A percentile compares a stretch with the other conserved stretches of the same genome.
phyloP scores from a whole-genome alignment of 1,284 basidiomycete genomes.

The Vanrija sp. region DNA sequence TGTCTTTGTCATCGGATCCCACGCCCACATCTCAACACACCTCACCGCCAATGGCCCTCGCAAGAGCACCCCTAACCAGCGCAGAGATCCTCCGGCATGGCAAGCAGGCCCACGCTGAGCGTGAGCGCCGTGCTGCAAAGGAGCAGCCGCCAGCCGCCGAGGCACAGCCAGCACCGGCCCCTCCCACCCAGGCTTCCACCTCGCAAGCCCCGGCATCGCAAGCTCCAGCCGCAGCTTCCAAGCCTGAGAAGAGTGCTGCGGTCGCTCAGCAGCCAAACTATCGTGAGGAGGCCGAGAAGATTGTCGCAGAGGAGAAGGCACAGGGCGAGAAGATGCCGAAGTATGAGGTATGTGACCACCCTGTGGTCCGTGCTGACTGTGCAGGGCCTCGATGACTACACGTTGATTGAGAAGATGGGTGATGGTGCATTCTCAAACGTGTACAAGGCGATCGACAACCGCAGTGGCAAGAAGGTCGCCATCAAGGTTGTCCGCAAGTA shows the following conservation, averaged over 20 bases:
- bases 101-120: conserved; percentile 63
- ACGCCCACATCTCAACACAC: neutral
- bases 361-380: neutral
- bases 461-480: conserved; percentile 77
- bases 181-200: conserved; percentile 19
- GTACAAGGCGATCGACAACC: conserved; percentile 82
- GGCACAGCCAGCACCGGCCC: conserved; percentile 7
- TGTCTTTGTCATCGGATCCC: too few species aligned
- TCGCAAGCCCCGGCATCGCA: conserved; percentile 21
- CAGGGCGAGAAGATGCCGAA: conserved; percentile 71
- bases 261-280: conserved; percentile 46
- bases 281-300: conserved; percentile 63
- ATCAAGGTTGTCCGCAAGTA: conserved; percentile 98
- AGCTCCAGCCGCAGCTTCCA: too few species aligned
- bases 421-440: conserved; percentile 99
- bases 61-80: neutral
- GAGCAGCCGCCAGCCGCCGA: conserved; percentile 29
- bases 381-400: conserved; percentile 75
- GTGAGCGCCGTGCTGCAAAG: conserved; percentile 6
- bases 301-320: conserved; percentile 72
- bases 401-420: conserved; percentile 87
- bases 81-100: conserved; percentile 71
- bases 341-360: conserved; percentile 54
- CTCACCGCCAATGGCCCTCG: conserved; percentile 9
- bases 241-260: neutral